A percentile compares a stretch with the other conserved stretches of the same genome.
phyloP scores from a whole-genome alignment of 2,329 filamentous ascomycete species.

The Daldinia eschscholtzii region DNA sequence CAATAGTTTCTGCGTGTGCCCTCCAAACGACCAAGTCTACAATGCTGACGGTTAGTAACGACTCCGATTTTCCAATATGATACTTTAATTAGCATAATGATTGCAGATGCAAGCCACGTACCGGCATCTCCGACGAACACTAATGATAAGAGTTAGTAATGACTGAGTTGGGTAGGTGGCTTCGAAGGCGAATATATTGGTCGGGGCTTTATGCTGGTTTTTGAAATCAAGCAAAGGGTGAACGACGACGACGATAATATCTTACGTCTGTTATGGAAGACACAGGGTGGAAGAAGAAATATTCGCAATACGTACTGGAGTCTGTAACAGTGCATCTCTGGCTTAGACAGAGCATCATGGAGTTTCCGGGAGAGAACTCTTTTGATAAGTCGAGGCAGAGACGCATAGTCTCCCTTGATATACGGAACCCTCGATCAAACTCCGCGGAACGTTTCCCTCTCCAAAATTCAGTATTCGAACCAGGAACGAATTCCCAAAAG shows the following conservation, averaged over 20 bases:
- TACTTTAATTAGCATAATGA: not conserved
- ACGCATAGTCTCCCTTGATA: slow-evolving; percentile 43
- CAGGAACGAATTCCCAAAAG: slow-evolving; percentile 44
- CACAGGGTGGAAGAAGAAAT: not conserved
- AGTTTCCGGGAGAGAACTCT: slow-evolving; percentile 49
- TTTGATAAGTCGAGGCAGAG: slow-evolving; percentile 48
- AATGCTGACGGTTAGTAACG: slow-evolving; percentile 21
- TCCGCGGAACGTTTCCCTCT: slow-evolving; percentile 25
- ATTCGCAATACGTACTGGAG: slow-evolving; percentile 20
- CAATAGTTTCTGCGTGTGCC: slow-evolving; percentile 45
- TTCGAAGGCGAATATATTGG: not conserved
- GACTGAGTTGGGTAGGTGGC: not conserved
- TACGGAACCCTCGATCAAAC: slow-evolving; percentile 27
- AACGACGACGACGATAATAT: too few relatives aligned
- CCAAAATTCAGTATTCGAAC: slow-evolving; percentile 1
- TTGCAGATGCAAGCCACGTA: slow-evolving; percentile 31
- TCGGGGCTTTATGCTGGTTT: too few relatives aligned
- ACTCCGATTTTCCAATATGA: not conserved
- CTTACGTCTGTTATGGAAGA: not conserved
- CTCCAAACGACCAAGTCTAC: slow-evolving; percentile 49
- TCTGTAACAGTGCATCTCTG: slow-evolving; percentile 41
- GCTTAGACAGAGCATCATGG: slow-evolving; percentile 44
- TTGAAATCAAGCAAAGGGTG: too few relatives aligned
- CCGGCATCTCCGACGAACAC: slow-evolving; percentile 47
- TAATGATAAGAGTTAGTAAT: not conserved